These are phyloP conservation scores for Leishmania turanica DNA, from an alignment of 208 protist species.

Conservation along the genomic window DNA sequence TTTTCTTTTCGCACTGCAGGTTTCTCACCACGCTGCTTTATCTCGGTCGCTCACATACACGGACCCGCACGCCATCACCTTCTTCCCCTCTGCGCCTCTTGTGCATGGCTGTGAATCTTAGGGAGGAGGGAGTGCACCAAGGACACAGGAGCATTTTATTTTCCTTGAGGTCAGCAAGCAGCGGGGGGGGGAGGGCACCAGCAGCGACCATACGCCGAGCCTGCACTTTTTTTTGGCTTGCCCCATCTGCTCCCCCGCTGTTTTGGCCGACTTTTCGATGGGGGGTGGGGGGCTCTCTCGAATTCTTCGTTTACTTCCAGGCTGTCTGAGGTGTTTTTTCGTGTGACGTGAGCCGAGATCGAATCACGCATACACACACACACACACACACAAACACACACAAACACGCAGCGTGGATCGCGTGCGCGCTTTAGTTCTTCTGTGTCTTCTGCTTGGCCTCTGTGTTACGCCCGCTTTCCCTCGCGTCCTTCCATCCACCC, in stretches of 20 bases:
- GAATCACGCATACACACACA: neutral
- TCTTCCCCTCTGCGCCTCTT: neutral
- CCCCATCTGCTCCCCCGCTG: neutral
- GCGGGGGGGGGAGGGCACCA: neutral
- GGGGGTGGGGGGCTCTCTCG: neutral
- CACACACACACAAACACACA: neutral
- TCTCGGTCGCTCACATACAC: neutral
- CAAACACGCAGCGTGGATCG: neutral
- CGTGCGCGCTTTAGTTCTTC: constrained; percentile 4
- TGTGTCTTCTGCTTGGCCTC: constrained; percentile 7
- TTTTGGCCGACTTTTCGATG: neutral
- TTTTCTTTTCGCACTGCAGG: neutral
- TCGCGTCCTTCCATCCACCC: constrained; percentile 2
- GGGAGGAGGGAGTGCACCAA: neutral
- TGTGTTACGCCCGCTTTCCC: neutral
- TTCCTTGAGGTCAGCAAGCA: neutral
- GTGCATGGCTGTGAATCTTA: neutral
- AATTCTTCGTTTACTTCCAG: neutral
- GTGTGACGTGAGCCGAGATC: neutral
- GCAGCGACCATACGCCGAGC: neutral
- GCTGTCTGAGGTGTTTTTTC: neutral
- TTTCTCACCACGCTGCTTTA: neutral
- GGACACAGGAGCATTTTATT: neutral
- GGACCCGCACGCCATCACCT: neutral
- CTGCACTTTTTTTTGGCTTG: neutral